Evolutionary conservation across 2,329 filamentous ascomycete genomes (phyloP).

Genomic region (Diplodia sapinea): DNA sequence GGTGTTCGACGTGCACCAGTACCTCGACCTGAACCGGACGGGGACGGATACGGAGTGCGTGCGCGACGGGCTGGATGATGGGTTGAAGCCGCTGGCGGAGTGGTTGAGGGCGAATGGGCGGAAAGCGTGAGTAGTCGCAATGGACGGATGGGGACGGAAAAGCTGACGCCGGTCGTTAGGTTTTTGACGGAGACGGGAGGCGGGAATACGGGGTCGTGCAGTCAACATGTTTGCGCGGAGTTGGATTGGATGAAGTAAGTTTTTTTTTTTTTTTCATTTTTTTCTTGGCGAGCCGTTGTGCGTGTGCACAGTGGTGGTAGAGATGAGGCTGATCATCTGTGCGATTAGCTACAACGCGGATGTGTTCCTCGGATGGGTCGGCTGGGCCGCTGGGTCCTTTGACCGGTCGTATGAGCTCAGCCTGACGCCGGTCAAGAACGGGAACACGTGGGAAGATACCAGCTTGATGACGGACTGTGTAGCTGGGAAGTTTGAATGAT

Average conservation of each 20-base stretch:
- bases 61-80: conserved; percentile 57
- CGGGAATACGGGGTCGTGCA: conserved; percentile 40
- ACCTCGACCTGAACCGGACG: conserved; percentile 64
- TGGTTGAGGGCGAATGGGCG: conserved; percentile 57
- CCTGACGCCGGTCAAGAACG: conserved; percentile 29
- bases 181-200: conserved; percentile 61
- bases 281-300: too few relatives aligned
- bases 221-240: conserved; percentile 43
- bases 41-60: conserved; percentile 61
- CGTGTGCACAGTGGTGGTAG: too few relatives aligned
- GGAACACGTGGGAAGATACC: background rate
- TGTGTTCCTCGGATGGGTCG: conserved; percentile 49
- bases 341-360: conserved; percentile 40
- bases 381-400: conserved; percentile 49
- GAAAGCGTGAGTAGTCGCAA: conserved; percentile 42
- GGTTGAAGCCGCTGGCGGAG: conserved; percentile 55
- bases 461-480: conserved; percentile 1
- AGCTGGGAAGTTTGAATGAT: background rate
- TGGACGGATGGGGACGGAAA: too few relatives aligned
- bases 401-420: conserved; percentile 36
- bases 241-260: conserved; percentile 41
- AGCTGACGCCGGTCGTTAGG: background rate
- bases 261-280: too few relatives aligned
- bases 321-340: background rate
- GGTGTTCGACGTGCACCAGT: conserved; percentile 64